Conservation (phyloP, 208 protist species). For the Strigomonas galati region DNA sequence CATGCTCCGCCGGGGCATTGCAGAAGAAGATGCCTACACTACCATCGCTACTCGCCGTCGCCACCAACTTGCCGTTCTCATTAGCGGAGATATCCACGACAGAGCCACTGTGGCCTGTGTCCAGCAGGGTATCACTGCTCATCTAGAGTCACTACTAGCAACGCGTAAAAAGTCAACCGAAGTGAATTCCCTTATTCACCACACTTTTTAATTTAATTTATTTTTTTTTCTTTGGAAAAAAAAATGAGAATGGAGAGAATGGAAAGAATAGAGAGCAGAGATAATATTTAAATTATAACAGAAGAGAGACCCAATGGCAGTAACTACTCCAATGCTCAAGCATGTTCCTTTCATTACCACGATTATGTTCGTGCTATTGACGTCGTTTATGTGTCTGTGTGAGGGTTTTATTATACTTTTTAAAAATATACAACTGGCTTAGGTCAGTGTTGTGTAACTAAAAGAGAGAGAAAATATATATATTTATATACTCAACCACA, state of each 20-base stretch:
- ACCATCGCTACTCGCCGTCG: slow-evolving; percentile 68
- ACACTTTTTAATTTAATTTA: no score
- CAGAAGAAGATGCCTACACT: slow-evolving; percentile 55
- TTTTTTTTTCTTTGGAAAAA: slow-evolving; percentile 5
- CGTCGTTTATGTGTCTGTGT: no score
- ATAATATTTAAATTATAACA: no score
- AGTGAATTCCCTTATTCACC: no score
- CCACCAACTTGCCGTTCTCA: slow-evolving; percentile 48
- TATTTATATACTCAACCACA: no score
- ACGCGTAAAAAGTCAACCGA: slow-evolving; percentile 8
- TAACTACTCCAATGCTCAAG: no score
- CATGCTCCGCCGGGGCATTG: not conserved
- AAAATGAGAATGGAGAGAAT: slow-evolving; percentile 6
- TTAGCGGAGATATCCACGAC: slow-evolving; percentile 71
- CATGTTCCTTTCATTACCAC: no score
- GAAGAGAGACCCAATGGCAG: no score
- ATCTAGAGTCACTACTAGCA: slow-evolving; percentile 9
- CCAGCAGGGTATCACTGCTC: slow-evolving; percentile 38
- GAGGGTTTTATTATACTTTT: no score
- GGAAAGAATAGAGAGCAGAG: not conserved
- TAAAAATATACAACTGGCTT: not conserved
- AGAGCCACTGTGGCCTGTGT: slow-evolving; percentile 61
- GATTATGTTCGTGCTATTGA: no score
- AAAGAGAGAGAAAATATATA: not conserved
- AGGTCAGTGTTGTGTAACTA: slow-evolving; percentile 12